phyloP scores from a whole-genome alignment of 2,329 filamentous ascomycete species.

The Ascochyta pisi region DNA sequence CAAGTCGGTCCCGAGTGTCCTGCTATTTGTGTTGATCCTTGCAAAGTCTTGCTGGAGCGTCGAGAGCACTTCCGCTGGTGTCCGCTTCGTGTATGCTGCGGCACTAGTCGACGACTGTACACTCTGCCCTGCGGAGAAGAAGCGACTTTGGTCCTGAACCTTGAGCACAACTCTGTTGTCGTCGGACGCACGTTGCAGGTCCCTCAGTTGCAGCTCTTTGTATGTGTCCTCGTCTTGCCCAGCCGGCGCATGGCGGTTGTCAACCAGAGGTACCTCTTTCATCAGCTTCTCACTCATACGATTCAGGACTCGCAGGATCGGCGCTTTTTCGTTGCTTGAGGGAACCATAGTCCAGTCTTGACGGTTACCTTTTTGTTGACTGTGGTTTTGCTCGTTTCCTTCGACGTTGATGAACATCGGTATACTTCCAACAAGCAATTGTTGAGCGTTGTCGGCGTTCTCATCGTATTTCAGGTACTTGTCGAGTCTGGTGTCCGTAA shows the following conservation, averaged over 20 bases:
- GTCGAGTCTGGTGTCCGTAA: slow-evolving; percentile 80
- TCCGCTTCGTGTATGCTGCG: slow-evolving; percentile 70
- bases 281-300: slow-evolving; percentile 92
- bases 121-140: slow-evolving; percentile 68
- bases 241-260: slow-evolving; percentile 69
- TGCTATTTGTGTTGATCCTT: slow-evolving; percentile 48
- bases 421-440: slow-evolving; percentile 66
- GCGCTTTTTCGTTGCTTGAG: slow-evolving; percentile 74
- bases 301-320: slow-evolving; percentile 89
- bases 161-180: slow-evolving; percentile 83
- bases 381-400: slow-evolving; percentile 94
- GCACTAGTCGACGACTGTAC: slow-evolving; percentile 57
- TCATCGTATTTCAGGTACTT: slow-evolving; percentile 81
- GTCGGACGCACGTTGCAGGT: slow-evolving; percentile 76
- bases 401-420: slow-evolving; percentile 91
- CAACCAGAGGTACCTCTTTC: slow-evolving; percentile 81
- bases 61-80: slow-evolving; percentile 71
- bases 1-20: slow-evolving; percentile 58
- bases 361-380: slow-evolving; percentile 82
- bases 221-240: slow-evolving; percentile 76
- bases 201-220: slow-evolving; percentile 76
- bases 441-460: slow-evolving; percentile 53
- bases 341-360: slow-evolving; percentile 92
- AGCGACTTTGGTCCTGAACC: slow-evolving; percentile 83
- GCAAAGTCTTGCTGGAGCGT: slow-evolving; percentile 69